These are phyloP conservation scores for Pyricularia sp. DNA, from an alignment of 2,329 filamentous ascomycete genomes.

Conservation along the genomic window DNA sequence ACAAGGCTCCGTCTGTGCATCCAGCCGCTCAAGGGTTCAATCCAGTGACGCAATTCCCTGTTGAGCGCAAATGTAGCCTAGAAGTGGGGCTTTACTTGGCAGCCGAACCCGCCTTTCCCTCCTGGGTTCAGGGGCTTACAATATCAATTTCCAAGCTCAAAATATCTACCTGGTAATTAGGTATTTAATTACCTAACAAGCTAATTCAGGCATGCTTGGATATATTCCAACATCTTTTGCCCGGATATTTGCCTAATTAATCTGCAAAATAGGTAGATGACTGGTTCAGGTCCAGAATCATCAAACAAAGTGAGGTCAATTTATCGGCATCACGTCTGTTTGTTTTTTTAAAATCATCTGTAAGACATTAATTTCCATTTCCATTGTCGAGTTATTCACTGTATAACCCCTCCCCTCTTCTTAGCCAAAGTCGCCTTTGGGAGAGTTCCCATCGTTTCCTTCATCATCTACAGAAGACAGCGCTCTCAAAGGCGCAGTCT, in stretches of 20 bases:
- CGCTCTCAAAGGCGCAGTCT: conserved; percentile 19
- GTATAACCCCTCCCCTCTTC: neutral
- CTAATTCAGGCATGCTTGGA: no score
- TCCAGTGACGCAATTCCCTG: neutral
- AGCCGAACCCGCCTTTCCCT: neutral
- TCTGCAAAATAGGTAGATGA: neutral
- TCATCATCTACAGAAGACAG: conserved; percentile 10
- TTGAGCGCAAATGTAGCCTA: neutral
- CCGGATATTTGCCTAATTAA: no score
- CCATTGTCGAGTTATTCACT: neutral
- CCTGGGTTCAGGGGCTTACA: no score
- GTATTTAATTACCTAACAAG: no score
- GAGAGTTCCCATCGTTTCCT: neutral
- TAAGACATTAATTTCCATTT: neutral
- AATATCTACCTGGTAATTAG: no score
- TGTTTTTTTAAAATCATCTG: neutral
- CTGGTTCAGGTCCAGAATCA: neutral
- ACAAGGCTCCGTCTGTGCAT: neutral
- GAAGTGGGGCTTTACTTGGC: neutral
- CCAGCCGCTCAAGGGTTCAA: neutral
- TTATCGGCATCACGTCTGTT: neutral
- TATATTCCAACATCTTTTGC: no score
- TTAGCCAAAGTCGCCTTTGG: conserved; percentile 1
- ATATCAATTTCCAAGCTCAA: no score
- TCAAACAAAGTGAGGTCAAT: neutral